Evolutionary conservation across 768 basidiomycete genomes (phyloP).

Genomic region (Hemileccinum impolitum): DNA sequence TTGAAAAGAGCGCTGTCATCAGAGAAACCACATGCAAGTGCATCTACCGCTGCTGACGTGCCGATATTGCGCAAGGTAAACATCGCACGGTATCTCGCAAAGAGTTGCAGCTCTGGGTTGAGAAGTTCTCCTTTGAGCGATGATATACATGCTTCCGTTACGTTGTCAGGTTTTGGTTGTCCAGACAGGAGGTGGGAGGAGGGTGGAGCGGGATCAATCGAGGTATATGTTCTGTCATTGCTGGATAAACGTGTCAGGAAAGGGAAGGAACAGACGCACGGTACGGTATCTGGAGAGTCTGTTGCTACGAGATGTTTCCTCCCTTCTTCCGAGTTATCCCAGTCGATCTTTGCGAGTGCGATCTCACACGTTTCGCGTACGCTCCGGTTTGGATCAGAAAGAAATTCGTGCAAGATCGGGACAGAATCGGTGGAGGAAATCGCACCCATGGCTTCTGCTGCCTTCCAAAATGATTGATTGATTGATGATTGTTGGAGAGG

Average conservation of each 20-base stretch:
- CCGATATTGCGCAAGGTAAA: slow-evolving; percentile 96
- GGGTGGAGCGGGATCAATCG: slow-evolving; percentile 88
- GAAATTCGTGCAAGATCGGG: slow-evolving; percentile 66
- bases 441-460: slow-evolving; percentile 98
- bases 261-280: slow-evolving; percentile 29
- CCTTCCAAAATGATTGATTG: slow-evolving; percentile 57
- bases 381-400: slow-evolving; percentile 64
- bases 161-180: slow-evolving; percentile 48
- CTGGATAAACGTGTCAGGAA: neutral
- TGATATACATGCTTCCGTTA: slow-evolving; percentile 46
- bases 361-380: slow-evolving; percentile 98
- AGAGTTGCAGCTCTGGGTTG: slow-evolving; percentile 66
- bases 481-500: slow-evolving; percentile 9
- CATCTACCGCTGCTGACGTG: slow-evolving; percentile 78
- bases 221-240: slow-evolving; percentile 60
- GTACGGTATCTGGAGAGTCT: slow-evolving; percentile 31
- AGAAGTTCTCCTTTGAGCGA: slow-evolving; percentile 62
- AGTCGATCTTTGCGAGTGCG: slow-evolving; percentile 91
- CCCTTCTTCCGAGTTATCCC: slow-evolving; percentile 81
- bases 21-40: slow-evolving; percentile 85
- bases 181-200: slow-evolving; percentile 60
- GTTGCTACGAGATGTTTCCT: slow-evolving; percentile 38
- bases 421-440: slow-evolving; percentile 70
- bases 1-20: slow-evolving; percentile 93
- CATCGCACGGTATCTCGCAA: slow-evolving; percentile 97